Conservation (phyloP, 257 asterid species). For the Lantana camara region DNA sequence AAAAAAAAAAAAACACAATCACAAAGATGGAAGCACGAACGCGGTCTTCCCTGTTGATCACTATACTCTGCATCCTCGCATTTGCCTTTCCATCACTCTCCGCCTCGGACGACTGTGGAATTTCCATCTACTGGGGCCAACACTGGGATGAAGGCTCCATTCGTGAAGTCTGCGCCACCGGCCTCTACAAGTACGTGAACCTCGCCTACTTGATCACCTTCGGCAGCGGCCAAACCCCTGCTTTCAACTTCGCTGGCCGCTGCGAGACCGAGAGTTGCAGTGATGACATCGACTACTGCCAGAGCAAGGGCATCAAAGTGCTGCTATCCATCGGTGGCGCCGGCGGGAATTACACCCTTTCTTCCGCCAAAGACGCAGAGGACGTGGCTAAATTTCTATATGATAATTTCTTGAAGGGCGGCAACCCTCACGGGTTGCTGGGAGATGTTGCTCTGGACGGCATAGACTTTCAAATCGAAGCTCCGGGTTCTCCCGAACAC, state of each 20-base stretch:
- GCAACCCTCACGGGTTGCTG: constrained; percentile 27
- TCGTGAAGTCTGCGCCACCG: constrained; percentile 41
- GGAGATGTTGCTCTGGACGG: constrained; percentile 46
- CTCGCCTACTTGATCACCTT: constrained; percentile 38
- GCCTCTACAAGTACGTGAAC: constrained; percentile 40
- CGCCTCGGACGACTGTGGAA: constrained; percentile 33
- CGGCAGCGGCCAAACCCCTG: constrained; percentile 39
- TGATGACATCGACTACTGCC: constrained; percentile 11
- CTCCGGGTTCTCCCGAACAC: constrained; percentile 18
- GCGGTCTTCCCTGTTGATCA: too few relatives aligned
- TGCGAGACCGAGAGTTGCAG: constrained; percentile 13
- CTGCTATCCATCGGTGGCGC: constrained; percentile 40
- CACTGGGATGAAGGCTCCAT: constrained; percentile 42
- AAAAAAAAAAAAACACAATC: too few relatives aligned
- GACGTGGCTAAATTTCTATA: constrained; percentile 41
- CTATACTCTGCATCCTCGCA: constrained; percentile 21
- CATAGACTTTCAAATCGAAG: constrained; percentile 43
- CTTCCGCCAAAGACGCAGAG: constrained; percentile 40
- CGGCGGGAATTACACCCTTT: constrained; percentile 28
- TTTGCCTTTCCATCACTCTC: neutral
- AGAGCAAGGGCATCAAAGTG: constrained; percentile 23
- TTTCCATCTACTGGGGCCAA: constrained; percentile 61
- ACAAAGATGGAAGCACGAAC: too few relatives aligned
- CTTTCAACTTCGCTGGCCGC: constrained; percentile 51
- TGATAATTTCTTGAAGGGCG: constrained; percentile 29